Conservation (phyloP, 805 yeast genomes). For the Suhomyces pyralidae region DNA sequence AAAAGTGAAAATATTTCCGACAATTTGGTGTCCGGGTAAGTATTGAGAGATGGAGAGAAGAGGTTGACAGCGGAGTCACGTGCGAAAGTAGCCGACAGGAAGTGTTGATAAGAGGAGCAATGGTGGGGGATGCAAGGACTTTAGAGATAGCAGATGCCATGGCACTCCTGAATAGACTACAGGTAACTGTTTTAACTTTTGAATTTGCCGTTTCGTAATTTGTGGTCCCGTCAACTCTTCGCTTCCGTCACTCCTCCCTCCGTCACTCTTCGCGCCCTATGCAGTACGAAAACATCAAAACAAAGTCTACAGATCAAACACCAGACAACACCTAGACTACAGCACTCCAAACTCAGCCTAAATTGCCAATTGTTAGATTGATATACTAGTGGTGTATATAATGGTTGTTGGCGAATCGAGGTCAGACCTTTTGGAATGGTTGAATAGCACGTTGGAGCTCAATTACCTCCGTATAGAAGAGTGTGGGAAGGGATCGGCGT, state of each 20-base stretch:
- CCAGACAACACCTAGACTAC: not conserved
- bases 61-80: not conserved
- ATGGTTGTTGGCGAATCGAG: constrained; percentile 65
- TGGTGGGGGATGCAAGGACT: too few species aligned
- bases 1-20: not conserved
- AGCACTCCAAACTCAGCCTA: not conserved
- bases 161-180: too few species aligned
- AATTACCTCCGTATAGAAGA: constrained; percentile 79
- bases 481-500: constrained; percentile 94
- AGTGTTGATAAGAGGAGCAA: too few species aligned
- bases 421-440: constrained; percentile 80
- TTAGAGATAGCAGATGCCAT: too few species aligned
- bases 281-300: not conserved
- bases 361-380: not conserved
- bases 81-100: not conserved
- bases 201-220: too few species aligned
- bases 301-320: not conserved
- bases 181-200: too few species aligned
- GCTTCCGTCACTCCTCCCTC: not conserved
- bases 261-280: not conserved
- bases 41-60: not conserved
- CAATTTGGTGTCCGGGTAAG: constrained; percentile 2
- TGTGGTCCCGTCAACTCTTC: not conserved
- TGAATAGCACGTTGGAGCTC: constrained; percentile 66
- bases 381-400: not conserved